phyloP scores from a whole-genome alignment of 306 rosid genomes.

The Calophaca sinica region DNA sequence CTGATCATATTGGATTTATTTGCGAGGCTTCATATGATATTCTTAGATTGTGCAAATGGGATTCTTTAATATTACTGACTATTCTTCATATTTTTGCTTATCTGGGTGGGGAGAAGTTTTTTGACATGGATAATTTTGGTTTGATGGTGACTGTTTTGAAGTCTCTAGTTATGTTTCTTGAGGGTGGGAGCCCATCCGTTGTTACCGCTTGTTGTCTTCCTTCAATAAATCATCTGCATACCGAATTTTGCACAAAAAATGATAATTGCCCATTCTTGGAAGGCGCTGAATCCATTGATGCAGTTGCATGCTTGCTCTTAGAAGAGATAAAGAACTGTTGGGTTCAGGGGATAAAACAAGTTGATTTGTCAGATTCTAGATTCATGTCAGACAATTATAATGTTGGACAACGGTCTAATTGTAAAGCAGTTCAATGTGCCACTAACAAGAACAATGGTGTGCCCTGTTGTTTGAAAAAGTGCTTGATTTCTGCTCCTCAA shows the following conservation, averaged over 20 bases:
- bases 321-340: constrained; percentile 53
- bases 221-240: constrained; percentile 50
- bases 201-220: constrained; percentile 54
- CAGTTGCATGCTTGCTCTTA: constrained; percentile 61
- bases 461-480: constrained; percentile 53
- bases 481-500: constrained; percentile 45
- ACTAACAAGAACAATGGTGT: constrained; percentile 45
- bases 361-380: constrained; percentile 42
- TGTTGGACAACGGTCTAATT: constrained; percentile 33
- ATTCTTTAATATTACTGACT: constrained; percentile 59
- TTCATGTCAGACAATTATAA: constrained; percentile 43
- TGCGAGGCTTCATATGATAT: constrained; percentile 71
- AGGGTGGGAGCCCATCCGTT: constrained; percentile 53
- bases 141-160: constrained; percentile 64
- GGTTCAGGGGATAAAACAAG: constrained; percentile 42
- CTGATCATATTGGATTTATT: constrained; percentile 59
- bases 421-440: constrained; percentile 38
- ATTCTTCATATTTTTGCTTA: constrained; percentile 80
- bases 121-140: constrained; percentile 49
- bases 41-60: constrained; percentile 55
- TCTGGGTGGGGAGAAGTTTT: constrained; percentile 69
- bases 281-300: constrained; percentile 64
- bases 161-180: constrained; percentile 70
- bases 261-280: constrained; percentile 70
- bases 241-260: constrained; percentile 47